phyloP scores from a whole-genome alignment of 208 protist species.

The Leishmania lainsoni region DNA sequence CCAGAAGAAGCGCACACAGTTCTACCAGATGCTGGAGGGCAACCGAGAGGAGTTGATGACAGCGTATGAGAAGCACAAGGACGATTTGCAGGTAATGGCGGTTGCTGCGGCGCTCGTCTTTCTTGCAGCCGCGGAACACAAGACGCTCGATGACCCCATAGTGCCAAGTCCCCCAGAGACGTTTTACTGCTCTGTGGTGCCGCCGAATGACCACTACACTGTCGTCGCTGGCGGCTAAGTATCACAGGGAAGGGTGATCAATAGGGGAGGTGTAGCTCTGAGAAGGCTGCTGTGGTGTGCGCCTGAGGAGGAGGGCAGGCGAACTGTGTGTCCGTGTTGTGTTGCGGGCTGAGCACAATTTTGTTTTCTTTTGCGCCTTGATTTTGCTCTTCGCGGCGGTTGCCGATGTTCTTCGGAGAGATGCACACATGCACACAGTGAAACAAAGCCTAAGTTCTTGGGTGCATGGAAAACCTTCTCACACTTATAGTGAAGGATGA shows the following conservation, averaged over 20 bases:
- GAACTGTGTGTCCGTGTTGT: too few relatives aligned
- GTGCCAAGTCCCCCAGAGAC: slow-evolving; percentile 47
- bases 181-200: slow-evolving; percentile 51
- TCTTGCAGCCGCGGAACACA: slow-evolving; percentile 53
- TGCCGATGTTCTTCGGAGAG: neutral
- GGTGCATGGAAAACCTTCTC: neutral
- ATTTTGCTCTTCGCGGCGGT: neutral
- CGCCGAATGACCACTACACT: slow-evolving; percentile 64
- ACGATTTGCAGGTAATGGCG: slow-evolving; percentile 51
- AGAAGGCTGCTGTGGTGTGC: neutral
- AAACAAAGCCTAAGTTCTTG: neutral
- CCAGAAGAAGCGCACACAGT: slow-evolving; percentile 43
- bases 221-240: slow-evolving; percentile 57
- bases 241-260: too few relatives aligned
- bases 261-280: neutral
- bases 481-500: neutral
- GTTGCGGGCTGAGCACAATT: neutral
- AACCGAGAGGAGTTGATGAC: slow-evolving; percentile 43
- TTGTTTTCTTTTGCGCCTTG: neutral
- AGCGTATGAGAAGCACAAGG: slow-evolving; percentile 49
- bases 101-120: slow-evolving; percentile 68
- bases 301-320: neutral
- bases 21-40: slow-evolving; percentile 62
- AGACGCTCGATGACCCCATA: slow-evolving; percentile 44
- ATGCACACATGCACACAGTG: neutral